Conservation (phyloP, 1,284 basidiomycete species). For the Sporisorium exsertum region DNA sequence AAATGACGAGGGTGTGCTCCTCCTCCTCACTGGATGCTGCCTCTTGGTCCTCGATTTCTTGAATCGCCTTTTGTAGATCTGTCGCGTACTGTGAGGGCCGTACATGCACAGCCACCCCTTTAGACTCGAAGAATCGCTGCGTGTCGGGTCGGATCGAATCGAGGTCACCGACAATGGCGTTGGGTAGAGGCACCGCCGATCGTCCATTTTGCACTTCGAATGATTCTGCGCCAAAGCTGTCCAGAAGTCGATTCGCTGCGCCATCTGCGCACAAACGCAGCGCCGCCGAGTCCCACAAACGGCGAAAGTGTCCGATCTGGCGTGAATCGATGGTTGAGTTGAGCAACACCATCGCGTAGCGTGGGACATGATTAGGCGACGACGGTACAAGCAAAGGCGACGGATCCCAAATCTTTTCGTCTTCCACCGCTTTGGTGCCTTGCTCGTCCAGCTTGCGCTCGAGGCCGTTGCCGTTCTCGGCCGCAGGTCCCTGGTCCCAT, state of each 20-base stretch:
- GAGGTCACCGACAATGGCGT: slow-evolving; percentile 91
- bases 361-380: not conserved
- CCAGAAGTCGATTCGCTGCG: slow-evolving; percentile 87
- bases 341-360: slow-evolving; percentile 57
- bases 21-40: slow-evolving; percentile 69
- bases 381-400: slow-evolving; percentile 26
- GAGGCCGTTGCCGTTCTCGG: slow-evolving; percentile 18
- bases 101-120: slow-evolving; percentile 78
- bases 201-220: slow-evolving; percentile 18
- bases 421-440: not conserved
- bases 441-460: slow-evolving; percentile 30
- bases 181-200: slow-evolving; percentile 72
- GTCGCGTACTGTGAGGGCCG: slow-evolving; percentile 86
- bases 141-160: slow-evolving; percentile 87
- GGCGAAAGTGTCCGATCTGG: slow-evolving; percentile 41
- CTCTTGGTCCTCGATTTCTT: slow-evolving; percentile 74
- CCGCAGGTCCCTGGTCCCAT: slow-evolving; percentile 13
- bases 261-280: slow-evolving; percentile 84
- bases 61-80: slow-evolving; percentile 92
- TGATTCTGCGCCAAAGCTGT: slow-evolving; percentile 72
- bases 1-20: slow-evolving; percentile 75
- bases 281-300: slow-evolving; percentile 58
- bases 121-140: slow-evolving; percentile 75
- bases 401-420: slow-evolving; percentile 15
- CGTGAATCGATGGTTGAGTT: slow-evolving; percentile 50